A percentile compares a stretch with the other conserved stretches of the same genome.
Conservation (phyloP, 805 yeast species). For the Scheffersomyces stipitis region DNA sequence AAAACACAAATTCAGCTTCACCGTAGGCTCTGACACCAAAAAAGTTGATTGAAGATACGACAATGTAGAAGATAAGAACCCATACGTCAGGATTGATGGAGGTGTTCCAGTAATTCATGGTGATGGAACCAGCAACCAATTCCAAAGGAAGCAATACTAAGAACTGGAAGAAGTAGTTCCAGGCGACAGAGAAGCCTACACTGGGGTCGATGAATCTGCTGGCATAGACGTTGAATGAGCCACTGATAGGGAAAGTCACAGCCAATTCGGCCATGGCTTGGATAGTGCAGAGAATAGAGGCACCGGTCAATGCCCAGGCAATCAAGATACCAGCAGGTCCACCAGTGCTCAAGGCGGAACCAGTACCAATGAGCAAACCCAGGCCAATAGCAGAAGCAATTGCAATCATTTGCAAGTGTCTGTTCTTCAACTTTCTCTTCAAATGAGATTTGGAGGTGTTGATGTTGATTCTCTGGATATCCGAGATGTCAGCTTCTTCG, state of each 20-base stretch:
- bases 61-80: constrained; percentile 54
- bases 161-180: constrained; percentile 57
- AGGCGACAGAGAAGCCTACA: constrained; percentile 53
- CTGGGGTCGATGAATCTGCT: constrained; percentile 56
- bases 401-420: constrained; percentile 65
- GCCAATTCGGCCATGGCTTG: constrained; percentile 52
- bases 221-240: constrained; percentile 51
- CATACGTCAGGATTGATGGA: constrained; percentile 58
- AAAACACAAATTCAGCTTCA: constrained; percentile 54
- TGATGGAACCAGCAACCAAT: constrained; percentile 58
- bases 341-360: constrained; percentile 37
- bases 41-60: constrained; percentile 49
- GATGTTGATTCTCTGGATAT: constrained; percentile 36
- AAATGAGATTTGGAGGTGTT: constrained; percentile 43
- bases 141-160: constrained; percentile 58
- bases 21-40: constrained; percentile 57
- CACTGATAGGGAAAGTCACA: constrained; percentile 53
- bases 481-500: constrained; percentile 29
- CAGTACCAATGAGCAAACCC: constrained; percentile 50
- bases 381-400: constrained; percentile 74
- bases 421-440: constrained; percentile 42
- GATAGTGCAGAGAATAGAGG: constrained; percentile 24
- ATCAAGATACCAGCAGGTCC: constrained; percentile 32
- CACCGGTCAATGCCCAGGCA: constrained; percentile 26
- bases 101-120: constrained; percentile 56